phyloP scores from a whole-genome alignment of 768 basidiomycete species.

The Rhizopogon sp. region DNA sequence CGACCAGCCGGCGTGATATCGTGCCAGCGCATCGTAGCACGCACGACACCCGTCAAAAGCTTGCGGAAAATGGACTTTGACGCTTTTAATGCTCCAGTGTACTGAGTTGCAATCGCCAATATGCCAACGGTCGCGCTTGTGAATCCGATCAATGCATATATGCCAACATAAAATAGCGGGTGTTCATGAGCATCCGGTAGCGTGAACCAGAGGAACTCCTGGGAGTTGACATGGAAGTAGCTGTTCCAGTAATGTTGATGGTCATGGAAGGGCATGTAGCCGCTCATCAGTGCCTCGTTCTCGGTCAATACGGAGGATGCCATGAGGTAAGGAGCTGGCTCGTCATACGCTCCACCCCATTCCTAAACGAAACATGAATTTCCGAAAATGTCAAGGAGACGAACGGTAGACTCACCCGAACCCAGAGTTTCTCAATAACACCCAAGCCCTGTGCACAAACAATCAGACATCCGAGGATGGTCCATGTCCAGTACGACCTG shows the following conservation, averaged over 20 bases:
- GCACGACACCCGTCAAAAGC: constrained; percentile 64
- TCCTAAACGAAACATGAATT: constrained; percentile 9
- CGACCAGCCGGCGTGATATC: constrained; percentile 79
- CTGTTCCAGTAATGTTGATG: constrained; percentile 11
- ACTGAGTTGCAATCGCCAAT: constrained; percentile 46
- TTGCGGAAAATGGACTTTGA: constrained; percentile 37
- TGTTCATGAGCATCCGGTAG: constrained; percentile 49
- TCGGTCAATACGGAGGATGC: constrained; percentile 17
- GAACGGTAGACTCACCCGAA: constrained; percentile 14
- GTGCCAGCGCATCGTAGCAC: constrained; percentile 82
- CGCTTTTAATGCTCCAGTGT: constrained; percentile 43
- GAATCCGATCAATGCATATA: constrained; percentile 62
- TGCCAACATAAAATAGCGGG: constrained; percentile 66
- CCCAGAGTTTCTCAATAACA: constrained; percentile 26
- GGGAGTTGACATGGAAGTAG: constrained; percentile 12
- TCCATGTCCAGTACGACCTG: constrained; percentile 30
- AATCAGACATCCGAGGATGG: constrained; percentile 16
- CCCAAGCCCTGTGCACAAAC: constrained; percentile 18
- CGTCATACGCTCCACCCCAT: constrained; percentile 24
- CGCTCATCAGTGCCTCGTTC: constrained; percentile 24
- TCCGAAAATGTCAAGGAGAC: not conserved
- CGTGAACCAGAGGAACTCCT: constrained; percentile 12
- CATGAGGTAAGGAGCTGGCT: constrained; percentile 11
- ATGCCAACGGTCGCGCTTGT: constrained; percentile 42
- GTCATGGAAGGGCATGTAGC: constrained; percentile 16